A percentile compares a stretch with the other conserved stretches of the same genome.
Evolutionary conservation across 2,329 filamentous ascomycete species (phyloP).

Genomic region (Pleoardoris graminearum): DNA sequence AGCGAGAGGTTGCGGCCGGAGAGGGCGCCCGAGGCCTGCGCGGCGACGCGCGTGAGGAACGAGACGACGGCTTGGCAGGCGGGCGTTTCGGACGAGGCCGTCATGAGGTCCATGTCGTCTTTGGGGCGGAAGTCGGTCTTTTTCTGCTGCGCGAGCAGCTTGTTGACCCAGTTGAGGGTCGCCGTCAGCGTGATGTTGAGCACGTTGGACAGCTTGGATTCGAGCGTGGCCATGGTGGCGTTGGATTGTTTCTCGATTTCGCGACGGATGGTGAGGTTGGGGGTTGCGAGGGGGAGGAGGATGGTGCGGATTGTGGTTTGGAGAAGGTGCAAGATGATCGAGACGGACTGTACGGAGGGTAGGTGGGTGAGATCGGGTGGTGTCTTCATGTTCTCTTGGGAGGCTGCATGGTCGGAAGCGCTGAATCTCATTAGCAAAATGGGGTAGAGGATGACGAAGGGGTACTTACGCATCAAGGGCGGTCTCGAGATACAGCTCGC

Average conservation of each 20-base stretch:
- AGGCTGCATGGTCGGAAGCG: constrained; percentile 67
- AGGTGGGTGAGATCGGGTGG: constrained; percentile 90
- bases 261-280: constrained; percentile 85
- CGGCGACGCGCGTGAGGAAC: constrained; percentile 73
- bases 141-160: constrained; percentile 74
- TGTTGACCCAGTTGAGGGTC: constrained; percentile 73
- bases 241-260: constrained; percentile 86
- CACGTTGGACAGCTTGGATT: constrained; percentile 77
- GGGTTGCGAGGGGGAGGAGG: constrained; percentile 83
- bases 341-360: constrained; percentile 74
- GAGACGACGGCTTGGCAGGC: constrained; percentile 81
- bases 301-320: constrained; percentile 89
- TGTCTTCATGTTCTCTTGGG: constrained; percentile 77
- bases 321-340: constrained; percentile 91
- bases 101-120: constrained; percentile 63
- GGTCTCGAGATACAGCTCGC: constrained; percentile 74
- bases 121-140: constrained; percentile 89
- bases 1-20: constrained; percentile 82
- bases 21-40: constrained; percentile 67
- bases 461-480: constrained; percentile 61
- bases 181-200: constrained; percentile 73
- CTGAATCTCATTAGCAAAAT: constrained; percentile 25
- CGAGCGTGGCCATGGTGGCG: constrained; percentile 73
- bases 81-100: constrained; percentile 62
- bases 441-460: not conserved